Percentiles rank a stretch among this genome's conserved stretches.
phyloP scores from a whole-genome alignment of 257 asterid genomes.

The Galeopsis tetrahit region DNA sequence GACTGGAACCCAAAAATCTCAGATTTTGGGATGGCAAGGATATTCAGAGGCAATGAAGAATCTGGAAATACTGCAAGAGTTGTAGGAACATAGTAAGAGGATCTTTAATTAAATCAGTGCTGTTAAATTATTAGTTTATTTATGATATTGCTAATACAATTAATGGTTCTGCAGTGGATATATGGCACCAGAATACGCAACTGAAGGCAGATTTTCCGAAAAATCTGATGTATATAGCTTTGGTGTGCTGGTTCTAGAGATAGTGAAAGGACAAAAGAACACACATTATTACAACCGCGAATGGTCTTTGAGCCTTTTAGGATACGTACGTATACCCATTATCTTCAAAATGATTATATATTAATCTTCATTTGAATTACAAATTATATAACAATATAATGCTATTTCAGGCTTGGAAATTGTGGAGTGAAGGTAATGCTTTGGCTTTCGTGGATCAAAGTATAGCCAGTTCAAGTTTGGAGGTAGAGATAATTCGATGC shows the following conservation, averaged over 20 bases:
- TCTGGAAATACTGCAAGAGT: slow-evolving; percentile 54
- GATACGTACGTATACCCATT: neutral
- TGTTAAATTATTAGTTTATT: too few species aligned
- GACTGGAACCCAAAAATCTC: slow-evolving; percentile 64
- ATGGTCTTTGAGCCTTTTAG: slow-evolving; percentile 22
- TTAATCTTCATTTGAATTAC: neutral
- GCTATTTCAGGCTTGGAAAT: slow-evolving; percentile 22
- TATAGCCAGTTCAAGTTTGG: neutral
- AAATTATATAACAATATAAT: neutral
- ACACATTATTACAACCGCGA: slow-evolving; percentile 11
- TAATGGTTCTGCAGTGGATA: slow-evolving; percentile 9
- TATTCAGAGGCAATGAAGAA: slow-evolving; percentile 53
- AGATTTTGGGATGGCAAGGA: slow-evolving; percentile 65
- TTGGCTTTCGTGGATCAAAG: slow-evolving; percentile 1
- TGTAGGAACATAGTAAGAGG: slow-evolving; percentile 66
- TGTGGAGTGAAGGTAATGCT: slow-evolving; percentile 16
- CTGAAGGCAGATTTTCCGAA: slow-evolving; percentile 22
- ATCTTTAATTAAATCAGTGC: neutral
- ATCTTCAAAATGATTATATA: neutral
- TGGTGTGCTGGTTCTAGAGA: slow-evolving; percentile 12
- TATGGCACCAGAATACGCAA: slow-evolving; percentile 26
- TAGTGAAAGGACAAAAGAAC: slow-evolving; percentile 24
- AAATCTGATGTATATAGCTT: slow-evolving; percentile 24
- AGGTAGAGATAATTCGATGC: neutral
- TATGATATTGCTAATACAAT: neutral